Evolutionary conservation across 1,284 basidiomycete species (phyloP).

Genomic region (Exobasidium cylindrosporum): DNA sequence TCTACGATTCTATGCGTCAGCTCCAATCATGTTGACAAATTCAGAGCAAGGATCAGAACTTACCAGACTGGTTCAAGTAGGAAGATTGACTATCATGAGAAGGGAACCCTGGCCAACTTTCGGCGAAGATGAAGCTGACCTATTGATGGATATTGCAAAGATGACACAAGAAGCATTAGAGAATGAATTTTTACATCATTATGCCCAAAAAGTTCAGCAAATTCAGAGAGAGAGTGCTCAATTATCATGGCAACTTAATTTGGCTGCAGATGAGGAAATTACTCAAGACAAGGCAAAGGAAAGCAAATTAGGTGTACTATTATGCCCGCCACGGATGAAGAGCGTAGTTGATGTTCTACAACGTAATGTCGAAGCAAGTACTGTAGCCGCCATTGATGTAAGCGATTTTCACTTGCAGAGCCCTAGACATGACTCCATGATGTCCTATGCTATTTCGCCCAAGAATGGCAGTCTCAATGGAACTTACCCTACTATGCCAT

Average conservation of each 20-base stretch:
- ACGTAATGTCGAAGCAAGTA: background rate
- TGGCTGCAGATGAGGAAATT: background rate
- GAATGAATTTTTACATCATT: constrained; percentile 26
- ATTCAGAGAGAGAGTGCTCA: constrained; percentile 29
- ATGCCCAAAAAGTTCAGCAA: constrained; percentile 24
- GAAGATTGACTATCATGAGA: constrained; percentile 36
- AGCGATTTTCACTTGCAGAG: constrained; percentile 17
- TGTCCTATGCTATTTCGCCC: background rate
- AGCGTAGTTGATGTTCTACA: background rate
- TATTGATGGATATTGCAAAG: constrained; percentile 29
- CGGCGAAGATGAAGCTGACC: constrained; percentile 27
- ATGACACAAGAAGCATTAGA: constrained; percentile 40
- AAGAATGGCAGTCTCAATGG: constrained; percentile 14
- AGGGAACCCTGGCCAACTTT: constrained; percentile 26
- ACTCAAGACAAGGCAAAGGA: background rate
- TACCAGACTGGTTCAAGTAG: constrained; percentile 28
- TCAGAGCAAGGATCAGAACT: constrained; percentile 19
- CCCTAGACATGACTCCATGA: constrained; percentile 10
- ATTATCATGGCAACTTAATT: constrained; percentile 25
- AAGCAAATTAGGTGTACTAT: background rate
- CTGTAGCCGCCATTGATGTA: constrained; percentile 5
- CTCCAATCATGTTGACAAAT: constrained; percentile 28
- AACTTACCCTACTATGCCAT: constrained; percentile 8
- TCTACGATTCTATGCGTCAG: constrained; percentile 37
- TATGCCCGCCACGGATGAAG: background rate